Evolutionary conservation across 1,139 yeast species (phyloP), one percentile per base, ranked within the genome.

Genomic region (Pneumocystis carinii): DNA sequence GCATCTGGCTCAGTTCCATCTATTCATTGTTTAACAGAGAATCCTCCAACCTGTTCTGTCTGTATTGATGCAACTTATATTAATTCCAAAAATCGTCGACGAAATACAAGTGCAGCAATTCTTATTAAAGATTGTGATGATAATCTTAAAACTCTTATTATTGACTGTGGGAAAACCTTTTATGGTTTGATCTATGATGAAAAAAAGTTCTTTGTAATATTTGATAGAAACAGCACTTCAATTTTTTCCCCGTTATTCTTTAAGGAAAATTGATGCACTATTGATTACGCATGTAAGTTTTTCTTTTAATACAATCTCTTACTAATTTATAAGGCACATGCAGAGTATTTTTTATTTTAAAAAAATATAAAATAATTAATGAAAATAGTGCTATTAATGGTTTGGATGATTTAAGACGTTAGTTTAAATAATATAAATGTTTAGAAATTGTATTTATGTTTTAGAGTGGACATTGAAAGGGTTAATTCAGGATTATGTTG

Each of bases 81-180:
- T n/a, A 63, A 62, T 19, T 60, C 62, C 10, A 65, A 65, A 57
- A 65, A 65, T 36, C 56, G 66, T 12, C 60, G 66, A 17, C 53
- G 62, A 5, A 65, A 65, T 57, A 65, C 66, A 5, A 48, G 64
- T 14, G 66, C 63, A 17, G 37, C 65, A 17, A 15, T 65, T 37
- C 59, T 17, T 37, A 39, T 57, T 39, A 57, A 24, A 12, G 41
- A 57, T 29, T 57, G 27, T 39, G 19, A 15, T 27, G 41, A 27
- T 8, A 10, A 39, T 57, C 29, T 14, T 38, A 62, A 55, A 61
- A 65, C 37, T 35, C 61, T 65, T 53, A 37, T 65, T 56, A 65
- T 65, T 35, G 66, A 65, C 24, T 63, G 66, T 27, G 66, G 66
- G 59, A 65, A 65, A 59, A 61, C 63, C 7, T 65, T 65, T 61